phyloP scores from a whole-genome alignment of 2,329 filamentous ascomycete genomes.

The Penicillium sumatraense region DNA sequence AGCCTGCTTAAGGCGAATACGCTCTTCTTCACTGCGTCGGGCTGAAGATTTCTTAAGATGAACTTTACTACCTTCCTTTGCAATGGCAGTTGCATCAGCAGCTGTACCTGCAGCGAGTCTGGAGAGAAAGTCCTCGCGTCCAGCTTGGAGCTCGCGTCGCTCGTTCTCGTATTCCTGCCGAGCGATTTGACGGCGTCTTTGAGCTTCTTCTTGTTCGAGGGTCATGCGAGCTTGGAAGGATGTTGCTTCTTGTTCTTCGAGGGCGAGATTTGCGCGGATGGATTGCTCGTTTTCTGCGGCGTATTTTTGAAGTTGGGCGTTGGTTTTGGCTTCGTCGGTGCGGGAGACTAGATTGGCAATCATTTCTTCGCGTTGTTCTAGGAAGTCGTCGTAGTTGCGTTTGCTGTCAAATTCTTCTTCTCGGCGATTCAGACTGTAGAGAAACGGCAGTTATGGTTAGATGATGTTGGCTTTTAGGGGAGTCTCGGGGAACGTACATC shows the following conservation, averaged over 20 bases:
- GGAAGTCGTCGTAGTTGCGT: slow-evolving; percentile 86
- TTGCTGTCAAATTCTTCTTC: slow-evolving; percentile 91
- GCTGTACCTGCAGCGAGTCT: slow-evolving; percentile 66
- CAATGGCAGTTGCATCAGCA: slow-evolving; percentile 62
- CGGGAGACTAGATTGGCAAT: slow-evolving; percentile 85
- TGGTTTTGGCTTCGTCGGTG: slow-evolving; percentile 67
- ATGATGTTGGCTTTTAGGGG: too few species aligned
- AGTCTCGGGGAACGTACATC: slow-evolving; percentile 46
- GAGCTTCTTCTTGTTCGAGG: slow-evolving; percentile 69
- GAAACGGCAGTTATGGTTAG: too few species aligned
- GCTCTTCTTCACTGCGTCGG: slow-evolving; percentile 58
- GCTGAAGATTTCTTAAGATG: slow-evolving; percentile 74
- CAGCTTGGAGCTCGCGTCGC: slow-evolving; percentile 64
- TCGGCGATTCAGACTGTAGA: slow-evolving; percentile 76
- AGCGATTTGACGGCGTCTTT: slow-evolving; percentile 66
- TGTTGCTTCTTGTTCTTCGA: slow-evolving; percentile 53
- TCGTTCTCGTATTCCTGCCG: slow-evolving; percentile 73
- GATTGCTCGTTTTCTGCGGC: slow-evolving; percentile 70
- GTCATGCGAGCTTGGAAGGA: slow-evolving; percentile 53
- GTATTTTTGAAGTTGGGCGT: slow-evolving; percentile 67
- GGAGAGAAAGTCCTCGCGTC: slow-evolving; percentile 71
- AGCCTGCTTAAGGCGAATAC: slow-evolving; percentile 51
- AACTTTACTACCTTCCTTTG: slow-evolving; percentile 60
- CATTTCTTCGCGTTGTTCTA: slow-evolving; percentile 88
- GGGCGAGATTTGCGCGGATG: slow-evolving; percentile 57